These are phyloP conservation scores for Arxiozyma bovina DNA, from an alignment of 1,139 yeast genomes.

Conservation along the genomic window DNA sequence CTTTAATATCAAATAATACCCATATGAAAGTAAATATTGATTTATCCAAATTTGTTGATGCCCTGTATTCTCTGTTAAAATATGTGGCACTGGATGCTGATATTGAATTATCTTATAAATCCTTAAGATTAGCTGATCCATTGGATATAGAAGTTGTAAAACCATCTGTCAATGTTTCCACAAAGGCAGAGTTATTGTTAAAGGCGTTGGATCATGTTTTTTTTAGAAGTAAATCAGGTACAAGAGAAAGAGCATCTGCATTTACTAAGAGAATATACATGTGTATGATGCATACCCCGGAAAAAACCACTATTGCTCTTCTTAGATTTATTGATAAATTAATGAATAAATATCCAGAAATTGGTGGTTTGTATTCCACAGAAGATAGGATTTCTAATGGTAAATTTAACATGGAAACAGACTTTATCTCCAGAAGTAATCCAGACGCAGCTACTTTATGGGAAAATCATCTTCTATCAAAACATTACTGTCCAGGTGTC, in stretches of 20 bases:
- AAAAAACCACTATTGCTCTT: constrained; percentile 71
- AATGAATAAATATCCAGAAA: constrained; percentile 56
- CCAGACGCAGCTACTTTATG: constrained; percentile 84
- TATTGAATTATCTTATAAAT: constrained; percentile 73
- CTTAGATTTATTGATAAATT: constrained; percentile 72
- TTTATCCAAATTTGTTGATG: constrained; percentile 60
- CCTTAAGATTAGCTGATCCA: constrained; percentile 74
- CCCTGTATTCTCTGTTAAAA: constrained; percentile 58
- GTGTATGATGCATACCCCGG: constrained; percentile 68
- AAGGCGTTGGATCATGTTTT: constrained; percentile 74
- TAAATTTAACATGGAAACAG: constrained; percentile 54
- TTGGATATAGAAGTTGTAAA: constrained; percentile 40
- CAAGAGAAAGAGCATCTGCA: constrained; percentile 66
- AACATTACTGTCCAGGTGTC: constrained; percentile 78
- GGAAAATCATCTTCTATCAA: constrained; percentile 71
- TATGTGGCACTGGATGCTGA: constrained; percentile 72
- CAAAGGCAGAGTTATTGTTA: constrained; percentile 76
- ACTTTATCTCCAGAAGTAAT: constrained; percentile 66
- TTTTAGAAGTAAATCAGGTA: constrained; percentile 66
- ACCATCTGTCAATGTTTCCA: constrained; percentile 76
- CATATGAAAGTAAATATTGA: constrained; percentile 58
- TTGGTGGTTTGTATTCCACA: constrained; percentile 71
- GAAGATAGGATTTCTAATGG: constrained; percentile 85
- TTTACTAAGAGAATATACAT: constrained; percentile 74
- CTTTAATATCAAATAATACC: constrained; percentile 67